phyloP scores from a whole-genome alignment of 2,329 filamentous ascomycete species.

The Venturia pyrina region DNA sequence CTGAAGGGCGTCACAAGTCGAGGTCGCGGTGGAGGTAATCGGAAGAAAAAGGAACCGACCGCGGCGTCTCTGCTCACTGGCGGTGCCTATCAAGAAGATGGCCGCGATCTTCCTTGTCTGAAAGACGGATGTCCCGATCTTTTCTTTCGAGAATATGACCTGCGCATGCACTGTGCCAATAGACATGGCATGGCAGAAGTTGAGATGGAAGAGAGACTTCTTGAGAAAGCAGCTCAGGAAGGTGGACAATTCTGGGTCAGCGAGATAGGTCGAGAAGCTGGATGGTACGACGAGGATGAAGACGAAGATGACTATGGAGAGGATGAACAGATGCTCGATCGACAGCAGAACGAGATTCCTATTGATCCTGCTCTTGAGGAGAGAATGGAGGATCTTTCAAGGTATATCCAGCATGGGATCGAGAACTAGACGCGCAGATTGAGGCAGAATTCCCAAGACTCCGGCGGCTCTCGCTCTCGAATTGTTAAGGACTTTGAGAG shows the following conservation, averaged over 20 bases:
- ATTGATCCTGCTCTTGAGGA: not conserved
- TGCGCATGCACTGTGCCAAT: constrained; percentile 45
- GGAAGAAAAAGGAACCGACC: constrained; percentile 13
- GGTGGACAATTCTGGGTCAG: constrained; percentile 39
- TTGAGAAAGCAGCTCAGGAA: constrained; percentile 29
- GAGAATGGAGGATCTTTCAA: not conserved
- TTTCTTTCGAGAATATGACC: constrained; percentile 49
- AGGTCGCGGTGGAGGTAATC: constrained; percentile 9
- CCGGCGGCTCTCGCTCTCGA: not conserved
- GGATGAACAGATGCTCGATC: not conserved
- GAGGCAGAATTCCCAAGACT: not conserved
- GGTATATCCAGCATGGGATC: not conserved
- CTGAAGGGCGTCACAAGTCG: constrained; percentile 25
- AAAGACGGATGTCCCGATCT: constrained; percentile 39
- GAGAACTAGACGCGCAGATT: not conserved
- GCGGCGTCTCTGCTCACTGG: constrained; percentile 8
- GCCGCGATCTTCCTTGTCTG: constrained; percentile 31
- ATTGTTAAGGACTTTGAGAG: not conserved
- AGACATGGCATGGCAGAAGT: constrained; percentile 31
- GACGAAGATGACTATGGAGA: not conserved
- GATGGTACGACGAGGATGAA: constrained; percentile 13
- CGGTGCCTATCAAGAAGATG: constrained; percentile 1
- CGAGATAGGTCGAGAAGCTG: constrained; percentile 17
- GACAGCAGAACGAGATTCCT: not conserved
- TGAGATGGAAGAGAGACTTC: constrained; percentile 25